Conservation (phyloP, 257 asterid genomes). For the Primulina tabacum region DNA sequence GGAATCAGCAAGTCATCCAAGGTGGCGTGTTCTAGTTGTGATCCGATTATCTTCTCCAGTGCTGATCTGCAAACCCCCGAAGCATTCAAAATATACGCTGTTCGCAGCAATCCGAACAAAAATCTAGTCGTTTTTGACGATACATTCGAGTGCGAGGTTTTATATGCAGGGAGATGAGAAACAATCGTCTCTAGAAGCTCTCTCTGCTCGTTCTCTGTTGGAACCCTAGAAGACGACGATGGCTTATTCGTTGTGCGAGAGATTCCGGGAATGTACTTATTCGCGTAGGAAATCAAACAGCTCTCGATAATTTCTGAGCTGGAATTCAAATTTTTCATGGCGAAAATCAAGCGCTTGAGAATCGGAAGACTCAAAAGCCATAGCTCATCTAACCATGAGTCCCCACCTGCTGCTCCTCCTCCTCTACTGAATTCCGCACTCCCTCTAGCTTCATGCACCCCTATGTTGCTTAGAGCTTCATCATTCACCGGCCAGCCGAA, state of each 20-base stretch:
- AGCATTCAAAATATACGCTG: slow-evolving; percentile 71
- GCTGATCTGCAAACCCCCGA: slow-evolving; percentile 57
- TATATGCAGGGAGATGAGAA: slow-evolving; percentile 59
- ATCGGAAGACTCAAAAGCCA: slow-evolving; percentile 50
- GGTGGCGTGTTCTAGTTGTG: slow-evolving; percentile 75
- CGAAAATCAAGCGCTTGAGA: slow-evolving; percentile 58
- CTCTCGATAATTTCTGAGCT: slow-evolving; percentile 71
- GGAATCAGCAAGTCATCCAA: slow-evolving; percentile 87
- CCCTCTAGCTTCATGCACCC: slow-evolving; percentile 26
- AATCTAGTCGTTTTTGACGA: slow-evolving; percentile 47
- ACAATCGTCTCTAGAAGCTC: slow-evolving; percentile 74
- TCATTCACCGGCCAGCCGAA: slow-evolving; percentile 95
- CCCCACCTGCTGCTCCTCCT: slow-evolving; percentile 32
- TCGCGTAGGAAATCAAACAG: slow-evolving; percentile 78
- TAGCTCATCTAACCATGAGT: slow-evolving; percentile 75
- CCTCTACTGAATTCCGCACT: slow-evolving; percentile 28
- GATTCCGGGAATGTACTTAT: slow-evolving; percentile 74
- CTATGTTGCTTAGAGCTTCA: slow-evolving; percentile 25
- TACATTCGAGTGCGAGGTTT: slow-evolving; percentile 27
- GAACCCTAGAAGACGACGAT: slow-evolving; percentile 44
- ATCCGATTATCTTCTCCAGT: slow-evolving; percentile 89
- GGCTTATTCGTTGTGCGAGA: slow-evolving; percentile 62
- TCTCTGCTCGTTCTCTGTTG: slow-evolving; percentile 77
- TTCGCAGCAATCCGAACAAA: slow-evolving; percentile 72
- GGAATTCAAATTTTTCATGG: slow-evolving; percentile 60